Percentiles rank a stretch among this genome's conserved stretches.
Evolutionary conservation across 768 basidiomycete species (phyloP).

Genomic region (Mycena belliarum): DNA sequence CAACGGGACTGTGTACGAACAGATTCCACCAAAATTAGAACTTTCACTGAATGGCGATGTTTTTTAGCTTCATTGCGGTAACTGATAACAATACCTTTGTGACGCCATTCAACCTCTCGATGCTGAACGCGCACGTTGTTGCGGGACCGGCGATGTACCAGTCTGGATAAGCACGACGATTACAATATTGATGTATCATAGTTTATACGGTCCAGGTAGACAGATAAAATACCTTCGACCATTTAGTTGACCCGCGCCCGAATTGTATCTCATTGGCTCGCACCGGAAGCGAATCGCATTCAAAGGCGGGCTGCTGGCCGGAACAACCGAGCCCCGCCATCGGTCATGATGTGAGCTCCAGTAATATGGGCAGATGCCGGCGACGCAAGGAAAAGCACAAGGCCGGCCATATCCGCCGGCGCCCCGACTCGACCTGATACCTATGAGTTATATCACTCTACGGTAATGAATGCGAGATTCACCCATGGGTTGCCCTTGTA

Average conservation of each 20-base stretch:
- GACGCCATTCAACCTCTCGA: constrained; percentile 58
- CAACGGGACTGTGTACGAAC: constrained; percentile 51
- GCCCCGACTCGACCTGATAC: constrained; percentile 61
- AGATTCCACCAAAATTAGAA: too few species aligned
- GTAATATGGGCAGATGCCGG: constrained; percentile 76
- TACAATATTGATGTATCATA: too few species aligned
- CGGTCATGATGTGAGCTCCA: constrained; percentile 68
- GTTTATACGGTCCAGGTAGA: background rate
- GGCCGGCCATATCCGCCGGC: constrained; percentile 70
- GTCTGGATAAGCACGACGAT: constrained; percentile 30
- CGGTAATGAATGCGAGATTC: constrained; percentile 10
- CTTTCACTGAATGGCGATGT: too few species aligned
- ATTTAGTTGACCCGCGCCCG: too few species aligned
- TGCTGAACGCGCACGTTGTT: constrained; percentile 53
- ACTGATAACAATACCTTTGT: constrained; percentile 50
- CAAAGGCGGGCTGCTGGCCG: background rate
- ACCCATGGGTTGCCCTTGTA: constrained; percentile 66
- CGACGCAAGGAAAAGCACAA: constrained; percentile 68
- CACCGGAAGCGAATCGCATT: too few species aligned
- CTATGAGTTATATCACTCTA: background rate
- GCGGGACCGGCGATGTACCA: constrained; percentile 56
- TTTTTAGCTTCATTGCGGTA: constrained; percentile 50
- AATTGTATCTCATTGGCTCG: too few species aligned
- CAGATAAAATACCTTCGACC: background rate
- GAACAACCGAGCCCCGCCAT: constrained; percentile 55